Percentiles rank a stretch among this genome's conserved stretches.
Conservation (phyloP, 2,329 filamentous ascomycete species). For the Colletotrichum sp. region DNA sequence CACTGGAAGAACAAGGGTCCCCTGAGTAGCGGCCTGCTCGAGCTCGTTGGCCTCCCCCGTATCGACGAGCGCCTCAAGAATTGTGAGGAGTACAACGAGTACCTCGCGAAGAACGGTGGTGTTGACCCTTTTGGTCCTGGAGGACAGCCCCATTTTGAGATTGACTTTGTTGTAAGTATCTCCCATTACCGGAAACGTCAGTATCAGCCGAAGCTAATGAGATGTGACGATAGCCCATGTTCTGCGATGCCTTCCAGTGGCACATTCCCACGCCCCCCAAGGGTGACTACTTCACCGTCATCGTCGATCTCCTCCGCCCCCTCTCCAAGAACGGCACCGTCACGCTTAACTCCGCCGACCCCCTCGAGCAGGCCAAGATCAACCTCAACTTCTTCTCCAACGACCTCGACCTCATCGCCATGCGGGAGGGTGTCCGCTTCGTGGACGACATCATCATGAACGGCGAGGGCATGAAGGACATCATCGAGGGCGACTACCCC, state of each 20-base stretch:
- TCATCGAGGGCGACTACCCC: slow-evolving; percentile 59
- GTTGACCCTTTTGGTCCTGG: slow-evolving; percentile 59
- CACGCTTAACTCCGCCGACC: slow-evolving; percentile 59
- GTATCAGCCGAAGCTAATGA: background rate
- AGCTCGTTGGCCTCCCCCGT: slow-evolving; percentile 61
- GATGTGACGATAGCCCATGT: slow-evolving; percentile 42
- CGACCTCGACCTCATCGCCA: slow-evolving; percentile 60
- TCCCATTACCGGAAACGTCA: background rate
- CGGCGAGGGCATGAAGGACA: slow-evolving; percentile 61
- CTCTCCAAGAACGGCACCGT: slow-evolving; percentile 55
- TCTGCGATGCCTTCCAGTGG: slow-evolving; percentile 54
- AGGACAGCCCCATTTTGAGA: slow-evolving; percentile 66
- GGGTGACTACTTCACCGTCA: slow-evolving; percentile 61
- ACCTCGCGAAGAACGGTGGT: slow-evolving; percentile 45
- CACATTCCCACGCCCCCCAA: slow-evolving; percentile 43
- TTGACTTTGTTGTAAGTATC: slow-evolving; percentile 58
- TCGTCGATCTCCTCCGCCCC: slow-evolving; percentile 52
- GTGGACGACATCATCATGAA: slow-evolving; percentile 62
- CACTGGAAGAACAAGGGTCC: slow-evolving; percentile 41
- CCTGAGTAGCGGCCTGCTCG: slow-evolving; percentile 44
- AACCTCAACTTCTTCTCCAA: slow-evolving; percentile 64
- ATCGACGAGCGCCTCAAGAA: slow-evolving; percentile 60
- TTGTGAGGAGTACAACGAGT: slow-evolving; percentile 49
- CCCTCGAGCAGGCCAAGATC: slow-evolving; percentile 63
- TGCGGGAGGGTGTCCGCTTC: slow-evolving; percentile 63